These are phyloP conservation scores for Russula foetens DNA, from an alignment of 768 basidiomycete genomes.

Conservation along the genomic window DNA sequence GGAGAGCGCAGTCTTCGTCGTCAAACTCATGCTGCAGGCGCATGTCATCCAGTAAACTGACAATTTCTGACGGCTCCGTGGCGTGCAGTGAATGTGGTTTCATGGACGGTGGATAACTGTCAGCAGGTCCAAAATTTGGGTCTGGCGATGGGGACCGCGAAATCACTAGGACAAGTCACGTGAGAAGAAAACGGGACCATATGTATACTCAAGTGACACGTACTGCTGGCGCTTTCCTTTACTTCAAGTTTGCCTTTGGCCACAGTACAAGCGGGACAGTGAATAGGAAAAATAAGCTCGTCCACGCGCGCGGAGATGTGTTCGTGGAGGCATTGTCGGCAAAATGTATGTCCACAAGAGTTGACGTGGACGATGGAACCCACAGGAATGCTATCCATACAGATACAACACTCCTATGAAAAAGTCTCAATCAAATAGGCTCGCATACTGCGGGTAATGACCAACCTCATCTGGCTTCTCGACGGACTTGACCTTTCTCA, in stretches of 20 bases:
- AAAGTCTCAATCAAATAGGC: neutral
- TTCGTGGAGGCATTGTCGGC: constrained; percentile 41
- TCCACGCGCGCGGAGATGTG: constrained; percentile 39
- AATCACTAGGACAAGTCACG: too few relatives aligned
- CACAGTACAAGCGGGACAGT: constrained; percentile 49
- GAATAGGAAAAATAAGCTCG: constrained; percentile 50
- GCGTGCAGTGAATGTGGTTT: too few relatives aligned
- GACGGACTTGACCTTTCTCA: constrained; percentile 70
- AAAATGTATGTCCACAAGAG: constrained; percentile 44
- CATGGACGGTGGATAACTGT: too few relatives aligned
- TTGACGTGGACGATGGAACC: constrained; percentile 35
- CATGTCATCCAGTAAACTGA: constrained; percentile 3
- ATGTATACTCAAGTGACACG: constrained; percentile 3
- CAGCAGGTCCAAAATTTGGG: too few relatives aligned
- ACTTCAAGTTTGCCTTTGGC: constrained; percentile 21
- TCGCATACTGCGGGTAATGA: constrained; percentile 2
- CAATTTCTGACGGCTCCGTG: too few relatives aligned
- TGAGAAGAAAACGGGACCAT: neutral
- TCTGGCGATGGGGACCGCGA: too few relatives aligned
- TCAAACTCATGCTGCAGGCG: constrained; percentile 33
- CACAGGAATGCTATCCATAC: constrained; percentile 38
- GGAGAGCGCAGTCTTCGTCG: constrained; percentile 33
- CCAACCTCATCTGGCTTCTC: constrained; percentile 76
- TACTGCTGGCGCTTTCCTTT: constrained; percentile 27
- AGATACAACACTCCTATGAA: constrained; percentile 62